phyloP scores from a whole-genome alignment of 331 rosid species.

The Stylosanthes scabra region DNA sequence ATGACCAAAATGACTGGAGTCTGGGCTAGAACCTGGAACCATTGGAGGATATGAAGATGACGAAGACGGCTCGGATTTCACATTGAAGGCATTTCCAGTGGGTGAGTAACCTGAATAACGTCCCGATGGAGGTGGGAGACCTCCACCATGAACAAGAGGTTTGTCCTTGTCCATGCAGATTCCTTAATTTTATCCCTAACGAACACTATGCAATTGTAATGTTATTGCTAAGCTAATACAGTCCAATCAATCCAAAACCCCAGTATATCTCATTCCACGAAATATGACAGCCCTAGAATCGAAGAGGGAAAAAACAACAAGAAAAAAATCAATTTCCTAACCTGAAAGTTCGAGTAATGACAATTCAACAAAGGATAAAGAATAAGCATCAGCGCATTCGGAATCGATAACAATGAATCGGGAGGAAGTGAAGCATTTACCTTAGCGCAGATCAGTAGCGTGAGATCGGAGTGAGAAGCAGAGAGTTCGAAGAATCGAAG shows the following conservation, averaged over 20 bases:
- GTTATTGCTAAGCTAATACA: constrained; percentile 30
- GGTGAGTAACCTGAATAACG: constrained; percentile 66
- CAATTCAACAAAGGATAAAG: background rate
- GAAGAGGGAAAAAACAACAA: background rate
- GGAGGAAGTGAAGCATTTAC: background rate
- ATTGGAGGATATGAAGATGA: constrained; percentile 58
- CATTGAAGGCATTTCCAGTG: constrained; percentile 57
- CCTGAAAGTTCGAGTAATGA: constrained; percentile 7
- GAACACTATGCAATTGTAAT: constrained; percentile 24
- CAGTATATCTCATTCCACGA: constrained; percentile 29
- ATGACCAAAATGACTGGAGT: constrained; percentile 62
- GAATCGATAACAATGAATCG: constrained; percentile 8
- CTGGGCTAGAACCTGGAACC: constrained; percentile 62
- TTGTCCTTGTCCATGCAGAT: constrained; percentile 78
- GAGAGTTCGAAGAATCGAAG: too few species aligned
- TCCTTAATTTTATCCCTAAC: constrained; percentile 18
- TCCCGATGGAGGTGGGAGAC: constrained; percentile 73
- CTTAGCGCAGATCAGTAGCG: constrained; percentile 13
- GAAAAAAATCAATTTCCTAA: background rate
- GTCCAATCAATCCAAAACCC: constrained; percentile 45
- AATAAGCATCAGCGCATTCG: background rate
- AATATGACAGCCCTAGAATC: constrained; percentile 9
- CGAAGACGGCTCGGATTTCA: constrained; percentile 68
- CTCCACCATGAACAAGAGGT: constrained; percentile 66
- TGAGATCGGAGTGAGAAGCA: background rate